phyloP scores from a whole-genome alignment of 2,329 filamentous ascomycete species.

The Aspergillus quadrilineatus region DNA sequence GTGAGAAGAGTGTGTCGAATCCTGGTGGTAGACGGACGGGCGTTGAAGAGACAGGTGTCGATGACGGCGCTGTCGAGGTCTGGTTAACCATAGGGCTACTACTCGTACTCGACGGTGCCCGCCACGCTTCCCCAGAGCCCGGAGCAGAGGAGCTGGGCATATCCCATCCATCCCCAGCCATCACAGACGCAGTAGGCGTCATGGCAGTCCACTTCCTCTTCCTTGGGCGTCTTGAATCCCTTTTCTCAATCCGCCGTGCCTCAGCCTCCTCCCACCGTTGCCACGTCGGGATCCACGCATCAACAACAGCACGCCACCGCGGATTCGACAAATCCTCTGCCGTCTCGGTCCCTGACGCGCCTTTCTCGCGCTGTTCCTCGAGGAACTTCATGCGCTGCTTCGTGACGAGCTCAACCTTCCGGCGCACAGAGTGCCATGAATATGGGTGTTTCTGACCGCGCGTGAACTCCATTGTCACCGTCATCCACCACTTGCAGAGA shows the following conservation, averaged over 20 bases:
- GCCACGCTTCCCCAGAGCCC: conserved; percentile 5
- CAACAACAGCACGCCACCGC: conserved; percentile 39
- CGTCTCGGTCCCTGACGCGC: conserved; percentile 14
- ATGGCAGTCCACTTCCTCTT: conserved; percentile 26
- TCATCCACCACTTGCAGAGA: conserved; percentile 45
- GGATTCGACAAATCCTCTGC: conserved; percentile 37
- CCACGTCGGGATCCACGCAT: conserved; percentile 45
- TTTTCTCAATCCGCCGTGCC: conserved; percentile 36
- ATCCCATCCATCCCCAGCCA: conserved; percentile 12
- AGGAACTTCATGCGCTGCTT: conserved; percentile 43
- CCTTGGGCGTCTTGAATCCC: conserved; percentile 35
- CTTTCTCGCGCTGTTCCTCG: conserved; percentile 33
- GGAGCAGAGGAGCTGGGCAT: conserved; percentile 7
- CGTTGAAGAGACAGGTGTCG: conserved; percentile 14
- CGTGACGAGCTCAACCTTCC: conserved; percentile 43
- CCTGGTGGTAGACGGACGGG: conserved; percentile 37
- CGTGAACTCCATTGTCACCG: conserved; percentile 40
- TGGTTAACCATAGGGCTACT: conserved; percentile 6
- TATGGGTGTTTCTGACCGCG: conserved; percentile 40
- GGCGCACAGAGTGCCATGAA: conserved; percentile 45
- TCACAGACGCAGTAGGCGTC: background rate
- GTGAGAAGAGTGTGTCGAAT: conserved; percentile 41
- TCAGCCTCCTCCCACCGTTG: conserved; percentile 40
- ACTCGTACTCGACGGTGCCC: conserved; percentile 5
- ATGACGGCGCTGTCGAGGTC: conserved; percentile 8